A percentile compares a stretch with the other conserved stretches of the same genome.
Evolutionary conservation across 2,329 filamentous ascomycete species (phyloP).

Genomic region (Bipolaris sorokiniana): DNA sequence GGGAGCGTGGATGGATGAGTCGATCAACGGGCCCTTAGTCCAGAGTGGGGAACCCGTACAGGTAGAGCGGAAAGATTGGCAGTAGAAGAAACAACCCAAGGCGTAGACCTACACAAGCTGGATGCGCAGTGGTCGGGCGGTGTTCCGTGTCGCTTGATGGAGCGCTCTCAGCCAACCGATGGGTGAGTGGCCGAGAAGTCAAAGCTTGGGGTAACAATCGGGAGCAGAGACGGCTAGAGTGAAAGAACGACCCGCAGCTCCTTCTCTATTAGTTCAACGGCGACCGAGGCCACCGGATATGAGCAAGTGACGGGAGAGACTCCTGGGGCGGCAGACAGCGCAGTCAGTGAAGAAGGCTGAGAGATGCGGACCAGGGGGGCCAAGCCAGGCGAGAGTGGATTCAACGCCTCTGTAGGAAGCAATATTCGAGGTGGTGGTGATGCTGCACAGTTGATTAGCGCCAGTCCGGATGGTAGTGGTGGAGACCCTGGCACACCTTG

Average conservation of each 20-base stretch:
- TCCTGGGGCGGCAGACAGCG: conserved; percentile 26
- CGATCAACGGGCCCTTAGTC: conserved; percentile 36
- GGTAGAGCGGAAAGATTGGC: conserved; percentile 29
- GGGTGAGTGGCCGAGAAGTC: conserved; percentile 16
- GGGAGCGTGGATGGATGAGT: conserved; percentile 13
- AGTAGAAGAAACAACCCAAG: conserved; percentile 24
- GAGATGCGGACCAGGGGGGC: conserved; percentile 22
- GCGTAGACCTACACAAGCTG: conserved; percentile 23
- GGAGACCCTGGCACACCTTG: conserved; percentile 24
- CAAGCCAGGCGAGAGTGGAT: conserved; percentile 21
- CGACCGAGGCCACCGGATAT: conserved; percentile 21
- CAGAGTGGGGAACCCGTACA: conserved; percentile 33
- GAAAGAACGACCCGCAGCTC: conserved; percentile 13
- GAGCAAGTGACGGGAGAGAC: conserved; percentile 21
- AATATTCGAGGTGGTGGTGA: conserved; percentile 29
- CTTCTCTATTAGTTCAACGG: conserved; percentile 21
- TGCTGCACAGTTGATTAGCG: conserved; percentile 41
- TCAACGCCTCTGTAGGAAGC: conserved; percentile 21
- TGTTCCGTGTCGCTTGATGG: conserved; percentile 36
- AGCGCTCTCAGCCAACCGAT: conserved; percentile 29
- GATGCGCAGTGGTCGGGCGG: conserved; percentile 27
- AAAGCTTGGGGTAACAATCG: conserved; percentile 20
- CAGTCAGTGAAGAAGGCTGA: conserved; percentile 14
- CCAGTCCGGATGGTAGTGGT: conserved; percentile 29
- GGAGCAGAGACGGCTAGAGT: conserved; percentile 6